Evolutionary conservation across 169 alveolate genomes (phyloP), one percentile per base, ranked within the genome.

Genomic region (Cryptosporidium bovis): DNA sequence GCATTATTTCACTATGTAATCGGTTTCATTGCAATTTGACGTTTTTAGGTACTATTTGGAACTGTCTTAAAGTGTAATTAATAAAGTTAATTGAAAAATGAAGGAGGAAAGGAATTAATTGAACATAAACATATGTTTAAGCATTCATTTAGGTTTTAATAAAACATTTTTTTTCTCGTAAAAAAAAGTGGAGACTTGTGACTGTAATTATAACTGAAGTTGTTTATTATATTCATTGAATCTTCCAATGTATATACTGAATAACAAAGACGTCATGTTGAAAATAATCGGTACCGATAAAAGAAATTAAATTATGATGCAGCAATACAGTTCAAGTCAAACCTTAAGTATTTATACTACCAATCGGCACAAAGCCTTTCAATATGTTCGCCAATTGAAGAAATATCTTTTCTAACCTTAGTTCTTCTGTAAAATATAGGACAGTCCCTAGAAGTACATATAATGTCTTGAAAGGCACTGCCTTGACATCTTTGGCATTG

Each of bases 401-500:
- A 90, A 60, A 97, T 92, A 64, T 95, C 97, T 66, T 96, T 95
- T 92, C 95, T 92, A 36, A 97, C 97, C 84, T 97, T 97, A 33
- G 96, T 97, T 82, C 99, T 91, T 66, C 98, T 95, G 92, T 97
- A 98, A 92, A 97, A 98, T 51, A 98, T 97, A 13, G 99, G 99
- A 66, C 99, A 98, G 90, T 98, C 99, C 66, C 99, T 93, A 90
- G 96, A 96, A 60, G 96, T 93, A 91, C 99, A 98, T 50, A 97
- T 94, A 55, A 98, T 98, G 51, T 96, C 99, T 83, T 96, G 97
- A 71, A 95, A 96, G 33, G 97, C 92, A 60, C 97, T 95, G 0
- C 99, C 99, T 92, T 98, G 97, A 90, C 99, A 98, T 83, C 98
- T 94, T 92, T 97, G 98, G 87, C 99, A 98, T 71, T 97, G 97